Conservation (phyloP, 2,329 filamentous ascomycete genomes). For the Fonsecaea pedrosoi region DNA sequence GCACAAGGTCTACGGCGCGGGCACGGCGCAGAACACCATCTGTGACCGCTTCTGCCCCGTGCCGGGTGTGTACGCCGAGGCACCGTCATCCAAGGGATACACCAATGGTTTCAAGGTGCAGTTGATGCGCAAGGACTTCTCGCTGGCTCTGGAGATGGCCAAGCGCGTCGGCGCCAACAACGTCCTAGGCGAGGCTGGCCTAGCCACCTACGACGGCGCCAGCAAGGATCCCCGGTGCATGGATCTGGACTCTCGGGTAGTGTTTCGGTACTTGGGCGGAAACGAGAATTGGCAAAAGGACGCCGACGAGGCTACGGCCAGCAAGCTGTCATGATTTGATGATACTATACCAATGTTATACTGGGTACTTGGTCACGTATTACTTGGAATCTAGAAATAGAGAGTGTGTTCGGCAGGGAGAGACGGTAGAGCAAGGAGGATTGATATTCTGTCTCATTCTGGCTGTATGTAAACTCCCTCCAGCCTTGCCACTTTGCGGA, state of each 20-base stretch:
- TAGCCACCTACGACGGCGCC: conserved; percentile 60
- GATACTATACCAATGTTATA: background rate
- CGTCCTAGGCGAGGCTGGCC: conserved; percentile 57
- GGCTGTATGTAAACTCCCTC: too few species aligned
- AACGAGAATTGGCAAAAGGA: conserved; percentile 45
- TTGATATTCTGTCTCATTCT: too few species aligned
- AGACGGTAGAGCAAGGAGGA: too few species aligned
- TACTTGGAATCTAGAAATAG: too few species aligned
- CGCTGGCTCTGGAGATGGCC: conserved; percentile 63
- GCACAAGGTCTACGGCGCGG: conserved; percentile 58
- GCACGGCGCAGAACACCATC: conserved; percentile 61
- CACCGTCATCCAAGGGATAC: conserved; percentile 58
- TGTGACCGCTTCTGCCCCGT: conserved; percentile 60
- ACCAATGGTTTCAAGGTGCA: conserved; percentile 65
- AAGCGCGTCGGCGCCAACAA: conserved; percentile 58
- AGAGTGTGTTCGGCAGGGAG: too few species aligned
- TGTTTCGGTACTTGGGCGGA: conserved; percentile 59
- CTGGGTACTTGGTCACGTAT: too few species aligned
- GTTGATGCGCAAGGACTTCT: conserved; percentile 67
- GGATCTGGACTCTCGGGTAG: conserved; percentile 64
- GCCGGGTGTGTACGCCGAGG: conserved; percentile 57
- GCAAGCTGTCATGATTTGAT: conserved; percentile 18
- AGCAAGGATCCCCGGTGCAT: conserved; percentile 59
- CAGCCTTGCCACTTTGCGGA: too few species aligned
- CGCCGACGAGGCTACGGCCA: conserved; percentile 30